Percentiles rank a stretch among this genome's conserved stretches.
Evolutionary conservation across 2,329 filamentous ascomycete genomes (phyloP).

Genomic region (Helotiales sp.): DNA sequence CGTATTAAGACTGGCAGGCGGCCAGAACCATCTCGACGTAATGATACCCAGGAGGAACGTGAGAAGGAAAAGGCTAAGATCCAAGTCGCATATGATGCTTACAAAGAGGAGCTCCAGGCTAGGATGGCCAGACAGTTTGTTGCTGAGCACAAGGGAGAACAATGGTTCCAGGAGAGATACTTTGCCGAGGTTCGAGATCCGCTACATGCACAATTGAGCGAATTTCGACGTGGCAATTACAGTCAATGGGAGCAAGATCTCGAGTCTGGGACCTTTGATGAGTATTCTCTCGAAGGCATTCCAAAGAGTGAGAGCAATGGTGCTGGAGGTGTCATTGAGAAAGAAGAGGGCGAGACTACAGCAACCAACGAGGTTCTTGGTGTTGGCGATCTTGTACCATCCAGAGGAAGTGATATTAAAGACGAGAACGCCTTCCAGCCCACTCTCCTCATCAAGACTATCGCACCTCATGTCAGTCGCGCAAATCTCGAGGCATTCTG

Average conservation of each 20-base stretch:
- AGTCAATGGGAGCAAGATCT: slow-evolving; percentile 88
- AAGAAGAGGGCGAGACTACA: slow-evolving; percentile 92
- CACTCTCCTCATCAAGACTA: slow-evolving; percentile 95
- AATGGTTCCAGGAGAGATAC: slow-evolving; percentile 98
- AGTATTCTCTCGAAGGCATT: slow-evolving; percentile 90
- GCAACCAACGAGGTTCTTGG: slow-evolving; percentile 90
- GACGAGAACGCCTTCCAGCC: slow-evolving; percentile 89
- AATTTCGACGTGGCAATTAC: slow-evolving; percentile 77
- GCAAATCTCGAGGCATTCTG: slow-evolving; percentile 93
- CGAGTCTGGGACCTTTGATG: slow-evolving; percentile 83
- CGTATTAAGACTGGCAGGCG: slow-evolving; percentile 68
- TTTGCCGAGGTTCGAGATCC: slow-evolving; percentile 77
- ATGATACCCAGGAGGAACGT: slow-evolving; percentile 66
- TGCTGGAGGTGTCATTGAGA: slow-evolving; percentile 80
- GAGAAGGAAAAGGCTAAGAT: slow-evolving; percentile 79
- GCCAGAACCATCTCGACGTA: slow-evolving; percentile 63
- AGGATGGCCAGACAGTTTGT: slow-evolving; percentile 91
- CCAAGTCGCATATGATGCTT: slow-evolving; percentile 66
- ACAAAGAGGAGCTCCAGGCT: slow-evolving; percentile 68
- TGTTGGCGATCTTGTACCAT: slow-evolving; percentile 86
- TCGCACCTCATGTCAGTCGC: slow-evolving; percentile 92
- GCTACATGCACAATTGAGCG: slow-evolving; percentile 73
- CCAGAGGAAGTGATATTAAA: slow-evolving; percentile 78
- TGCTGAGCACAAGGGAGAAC: slow-evolving; percentile 86
- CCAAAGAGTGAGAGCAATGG: slow-evolving; percentile 93